phyloP scores from a whole-genome alignment of 306 rosid genomes.

The Trichosanthes truncata region DNA sequence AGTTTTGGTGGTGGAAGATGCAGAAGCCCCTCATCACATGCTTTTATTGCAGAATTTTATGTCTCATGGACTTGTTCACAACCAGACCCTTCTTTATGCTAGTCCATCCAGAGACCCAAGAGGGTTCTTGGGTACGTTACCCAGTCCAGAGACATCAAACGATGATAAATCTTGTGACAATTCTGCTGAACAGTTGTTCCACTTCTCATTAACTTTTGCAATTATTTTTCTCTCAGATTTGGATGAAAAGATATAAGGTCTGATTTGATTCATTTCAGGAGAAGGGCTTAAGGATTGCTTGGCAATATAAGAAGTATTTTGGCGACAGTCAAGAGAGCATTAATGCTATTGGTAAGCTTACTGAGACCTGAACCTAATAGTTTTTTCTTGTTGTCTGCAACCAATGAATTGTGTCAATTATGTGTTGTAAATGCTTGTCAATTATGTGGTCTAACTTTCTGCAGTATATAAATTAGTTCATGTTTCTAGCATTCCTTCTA shows the following conservation, averaged over 20 bases:
- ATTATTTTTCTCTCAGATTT: background rate
- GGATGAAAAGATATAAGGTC: slow-evolving; percentile 7
- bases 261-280: slow-evolving; percentile 36
- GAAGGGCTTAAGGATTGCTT: slow-evolving; percentile 76
- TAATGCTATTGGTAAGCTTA: slow-evolving; percentile 36
- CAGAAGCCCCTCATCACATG: slow-evolving; percentile 97
- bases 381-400: background rate
- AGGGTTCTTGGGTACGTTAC: slow-evolving; percentile 86
- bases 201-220: background rate
- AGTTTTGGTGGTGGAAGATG: slow-evolving; percentile 86
- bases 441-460: background rate
- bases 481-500: background rate
- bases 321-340: slow-evolving; percentile 50
- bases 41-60: slow-evolving; percentile 81
- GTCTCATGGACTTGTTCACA: slow-evolving; percentile 81
- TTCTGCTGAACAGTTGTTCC: slow-evolving; percentile 38
- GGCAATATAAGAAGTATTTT: slow-evolving; percentile 90
- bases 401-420: background rate
- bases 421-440: background rate
- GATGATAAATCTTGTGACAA: slow-evolving; percentile 38
- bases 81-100: slow-evolving; percentile 78
- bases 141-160: slow-evolving; percentile 46
- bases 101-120: slow-evolving; percentile 70
- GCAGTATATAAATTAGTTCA: background rate
- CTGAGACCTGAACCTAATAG: background rate